Evolutionary conservation across 2,329 filamentous ascomycete species (phyloP).

Genomic region (Aspergillus tamarii): DNA sequence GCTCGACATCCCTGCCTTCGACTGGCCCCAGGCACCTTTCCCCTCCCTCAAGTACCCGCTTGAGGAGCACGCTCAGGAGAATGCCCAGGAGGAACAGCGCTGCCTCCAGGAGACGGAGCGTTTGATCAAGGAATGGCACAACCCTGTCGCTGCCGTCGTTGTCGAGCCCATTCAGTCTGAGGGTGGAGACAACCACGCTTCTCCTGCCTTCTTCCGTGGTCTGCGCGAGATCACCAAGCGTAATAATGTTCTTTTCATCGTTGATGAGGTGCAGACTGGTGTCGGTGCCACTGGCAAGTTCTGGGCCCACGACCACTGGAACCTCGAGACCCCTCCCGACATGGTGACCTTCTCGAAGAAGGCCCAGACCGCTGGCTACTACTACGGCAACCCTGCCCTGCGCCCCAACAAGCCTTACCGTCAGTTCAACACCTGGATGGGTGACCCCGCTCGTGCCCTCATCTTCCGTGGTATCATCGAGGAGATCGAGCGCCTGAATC

Average conservation of each 20-base stretch:
- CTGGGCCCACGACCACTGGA: conserved; percentile 97
- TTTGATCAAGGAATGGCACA: conserved; percentile 76
- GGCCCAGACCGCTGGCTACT: conserved; percentile 91
- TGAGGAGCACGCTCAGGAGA: conserved; percentile 76
- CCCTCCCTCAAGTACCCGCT: conserved; percentile 85
- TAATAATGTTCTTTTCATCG: conserved; percentile 76
- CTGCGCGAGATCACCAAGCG: conserved; percentile 75
- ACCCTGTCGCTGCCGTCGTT: conserved; percentile 78
- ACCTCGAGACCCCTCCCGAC: conserved; percentile 76
- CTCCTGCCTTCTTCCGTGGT: conserved; percentile 81
- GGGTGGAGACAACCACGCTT: conserved; percentile 92
- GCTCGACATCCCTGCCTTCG: conserved; percentile 89
- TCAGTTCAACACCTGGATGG: conserved; percentile 98
- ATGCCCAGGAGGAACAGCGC: conserved; percentile 77
- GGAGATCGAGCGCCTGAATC: conserved; percentile 74
- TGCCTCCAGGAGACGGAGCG: conserved; percentile 82
- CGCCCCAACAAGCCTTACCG: conserved; percentile 91
- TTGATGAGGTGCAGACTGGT: conserved; percentile 93
- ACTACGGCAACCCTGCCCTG: conserved; percentile 78
- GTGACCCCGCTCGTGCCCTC: conserved; percentile 81
- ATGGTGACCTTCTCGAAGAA: conserved; percentile 97
- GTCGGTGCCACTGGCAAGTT: conserved; percentile 91
- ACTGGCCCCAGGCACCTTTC: conserved; percentile 92
- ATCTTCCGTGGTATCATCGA: conserved; percentile 85
- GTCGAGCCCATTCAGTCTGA: conserved; percentile 93